Evolutionary conservation across 2,329 filamentous ascomycete genomes (phyloP).

Genomic region (Ceratocystis papillata): DNA sequence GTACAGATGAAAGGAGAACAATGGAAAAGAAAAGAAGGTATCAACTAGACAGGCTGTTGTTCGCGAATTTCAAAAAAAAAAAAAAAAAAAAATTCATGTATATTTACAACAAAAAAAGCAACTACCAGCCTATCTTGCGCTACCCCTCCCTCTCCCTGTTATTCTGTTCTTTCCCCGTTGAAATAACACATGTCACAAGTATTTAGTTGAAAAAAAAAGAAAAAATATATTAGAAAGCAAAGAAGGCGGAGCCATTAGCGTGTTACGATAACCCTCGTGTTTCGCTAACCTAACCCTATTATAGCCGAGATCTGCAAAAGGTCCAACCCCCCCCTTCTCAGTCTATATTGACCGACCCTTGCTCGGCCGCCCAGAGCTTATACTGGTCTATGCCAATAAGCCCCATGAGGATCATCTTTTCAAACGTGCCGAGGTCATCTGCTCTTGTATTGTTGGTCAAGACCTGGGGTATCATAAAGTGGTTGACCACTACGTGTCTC

Average conservation of each 20-base stretch:
- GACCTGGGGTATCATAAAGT: slow-evolving; percentile 1
- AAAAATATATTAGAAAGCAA: not conserved
- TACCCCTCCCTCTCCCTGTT: not conserved
- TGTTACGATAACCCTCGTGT: no score
- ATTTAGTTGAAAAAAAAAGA: no score
- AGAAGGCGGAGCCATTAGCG: not conserved
- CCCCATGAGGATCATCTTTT: slow-evolving; percentile 19
- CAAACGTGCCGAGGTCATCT: slow-evolving; percentile 14
- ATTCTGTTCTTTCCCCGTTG: not conserved
- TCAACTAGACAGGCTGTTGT: not conserved
- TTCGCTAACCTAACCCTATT: no score
- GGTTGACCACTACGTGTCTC: slow-evolving; percentile 15
- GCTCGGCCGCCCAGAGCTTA: slow-evolving; percentile 6
- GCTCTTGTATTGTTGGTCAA: not conserved
- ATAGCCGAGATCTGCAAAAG: not conserved
- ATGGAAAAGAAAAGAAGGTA: not conserved
- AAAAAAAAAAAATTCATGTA: no score
- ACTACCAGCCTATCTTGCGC: no score
- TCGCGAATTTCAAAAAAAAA: not conserved
- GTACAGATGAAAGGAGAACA: not conserved
- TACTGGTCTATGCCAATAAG: slow-evolving; percentile 19
- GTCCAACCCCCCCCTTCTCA: not conserved
- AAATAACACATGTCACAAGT: not conserved
- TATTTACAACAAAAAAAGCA: no score
- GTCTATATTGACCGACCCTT: not conserved